These are phyloP conservation scores for Paecilomyces dactylethromorphus DNA, from an alignment of 2,329 filamentous ascomycete species.

Conservation along the genomic window DNA sequence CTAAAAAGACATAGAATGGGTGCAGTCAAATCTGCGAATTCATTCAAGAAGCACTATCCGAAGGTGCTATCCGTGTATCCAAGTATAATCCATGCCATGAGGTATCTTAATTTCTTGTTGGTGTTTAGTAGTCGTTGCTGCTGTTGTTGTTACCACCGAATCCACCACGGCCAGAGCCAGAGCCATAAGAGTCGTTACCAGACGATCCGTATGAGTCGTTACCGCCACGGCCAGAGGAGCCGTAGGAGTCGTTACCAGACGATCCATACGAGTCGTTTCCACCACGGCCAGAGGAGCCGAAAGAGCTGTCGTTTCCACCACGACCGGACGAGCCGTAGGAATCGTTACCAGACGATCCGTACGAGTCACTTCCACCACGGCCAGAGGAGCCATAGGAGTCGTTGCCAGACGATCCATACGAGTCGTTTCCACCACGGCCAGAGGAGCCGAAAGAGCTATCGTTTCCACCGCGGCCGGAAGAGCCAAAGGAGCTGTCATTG, in stretches of 20 bases:
- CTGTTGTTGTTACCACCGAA: not conserved
- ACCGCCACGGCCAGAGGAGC: not conserved
- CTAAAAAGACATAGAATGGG: not conserved
- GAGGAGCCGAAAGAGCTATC: not conserved
- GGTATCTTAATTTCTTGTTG: not conserved
- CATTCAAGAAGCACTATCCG: not conserved
- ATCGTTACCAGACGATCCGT: not conserved
- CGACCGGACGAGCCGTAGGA: not conserved
- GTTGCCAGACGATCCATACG: not conserved
- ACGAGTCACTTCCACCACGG: not conserved
- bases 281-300: not conserved
- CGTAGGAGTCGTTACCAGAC: not conserved
- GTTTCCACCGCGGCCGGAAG: not conserved
- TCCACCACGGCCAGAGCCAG: not conserved
- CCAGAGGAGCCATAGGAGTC: not conserved
- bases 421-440: not conserved
- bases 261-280: not conserved
- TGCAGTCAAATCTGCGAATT: not conserved
- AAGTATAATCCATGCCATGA: not conserved
- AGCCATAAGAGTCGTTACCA: not conserved
- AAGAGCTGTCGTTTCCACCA: not conserved
- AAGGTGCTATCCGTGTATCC: not conserved
- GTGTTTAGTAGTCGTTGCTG: not conserved
- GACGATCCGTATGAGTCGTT: not conserved
- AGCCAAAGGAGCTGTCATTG: constrained; percentile 2